These are phyloP conservation scores for Taxawa tesnikishii DNA, from an alignment of 2,329 filamentous ascomycete species.

Conservation along the genomic window DNA sequence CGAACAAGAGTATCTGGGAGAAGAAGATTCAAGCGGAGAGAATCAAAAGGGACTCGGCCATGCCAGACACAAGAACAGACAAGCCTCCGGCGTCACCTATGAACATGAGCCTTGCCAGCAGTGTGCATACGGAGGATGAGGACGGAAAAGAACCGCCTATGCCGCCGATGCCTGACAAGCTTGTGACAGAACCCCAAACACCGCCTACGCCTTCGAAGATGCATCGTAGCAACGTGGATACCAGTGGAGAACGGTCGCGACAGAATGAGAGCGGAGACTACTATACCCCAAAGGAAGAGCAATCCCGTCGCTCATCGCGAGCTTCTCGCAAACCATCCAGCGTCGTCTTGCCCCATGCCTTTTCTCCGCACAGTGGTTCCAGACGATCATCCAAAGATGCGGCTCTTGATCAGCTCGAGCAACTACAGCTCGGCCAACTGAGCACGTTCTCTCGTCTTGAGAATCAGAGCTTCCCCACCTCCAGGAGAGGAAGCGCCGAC, in stretches of 20 bases:
- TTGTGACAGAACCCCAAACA: no score
- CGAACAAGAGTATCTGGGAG: slow-evolving; percentile 66
- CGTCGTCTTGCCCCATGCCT: slow-evolving; percentile 11
- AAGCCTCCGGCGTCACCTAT: slow-evolving; percentile 2
- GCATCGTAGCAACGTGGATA: no score
- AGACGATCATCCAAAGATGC: slow-evolving; percentile 23
- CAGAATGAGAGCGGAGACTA: no score
- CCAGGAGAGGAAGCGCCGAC: slow-evolving; percentile 21
- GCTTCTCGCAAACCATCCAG: slow-evolving; percentile 11
- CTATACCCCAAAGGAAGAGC: not conserved
- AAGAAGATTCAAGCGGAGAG: slow-evolving; percentile 53
- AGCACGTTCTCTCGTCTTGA: slow-evolving; percentile 16
- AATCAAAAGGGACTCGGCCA: slow-evolving; percentile 24
- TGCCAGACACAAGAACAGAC: slow-evolving; percentile 8
- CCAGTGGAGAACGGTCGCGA: no score
- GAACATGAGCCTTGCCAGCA: no score
- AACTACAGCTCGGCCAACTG: slow-evolving; percentile 8
- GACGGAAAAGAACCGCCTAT: no score
- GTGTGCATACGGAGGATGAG: no score
- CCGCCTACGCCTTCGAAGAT: no score
- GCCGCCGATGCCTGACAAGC: no score
- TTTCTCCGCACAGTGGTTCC: slow-evolving; percentile 14
- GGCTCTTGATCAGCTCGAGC: slow-evolving; percentile 20
- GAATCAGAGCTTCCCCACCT: slow-evolving; percentile 19
- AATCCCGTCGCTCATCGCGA: slow-evolving; percentile 5